Percentiles rank a stretch among this genome's conserved stretches.
Evolutionary conservation across 78 protist genomes (phyloP).

Genomic region (Anaeramoeba ignava): DNA sequence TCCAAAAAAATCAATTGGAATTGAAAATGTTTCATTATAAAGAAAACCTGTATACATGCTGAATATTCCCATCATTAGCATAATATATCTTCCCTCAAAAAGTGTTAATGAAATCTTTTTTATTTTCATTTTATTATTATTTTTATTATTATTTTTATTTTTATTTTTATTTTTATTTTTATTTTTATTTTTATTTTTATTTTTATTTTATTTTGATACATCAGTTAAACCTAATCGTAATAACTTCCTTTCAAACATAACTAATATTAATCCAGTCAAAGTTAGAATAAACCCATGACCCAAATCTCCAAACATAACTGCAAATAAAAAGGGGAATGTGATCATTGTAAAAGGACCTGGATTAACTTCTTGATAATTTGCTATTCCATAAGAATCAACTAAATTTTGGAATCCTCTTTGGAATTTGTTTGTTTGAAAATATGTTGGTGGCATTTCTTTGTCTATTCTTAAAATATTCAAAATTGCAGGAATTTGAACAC

Average conservation of each 20-base stretch:
- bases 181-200: too few species aligned
- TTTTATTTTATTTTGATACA: too few species aligned
- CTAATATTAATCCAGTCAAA: slow-evolving; percentile 34
- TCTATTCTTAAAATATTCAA: not conserved
- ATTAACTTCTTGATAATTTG: slow-evolving; percentile 83
- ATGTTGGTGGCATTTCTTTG: slow-evolving; percentile 73
- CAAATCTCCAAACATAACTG: slow-evolving; percentile 99
- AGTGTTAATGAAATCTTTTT: slow-evolving; percentile 58
- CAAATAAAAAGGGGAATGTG: slow-evolving; percentile 99
- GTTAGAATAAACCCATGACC: slow-evolving; percentile 82
- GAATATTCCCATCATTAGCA: slow-evolving; percentile 90
- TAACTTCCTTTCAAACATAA: slow-evolving; percentile 60
- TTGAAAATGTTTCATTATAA: slow-evolving; percentile 89
- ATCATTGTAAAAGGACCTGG: slow-evolving; percentile 74
- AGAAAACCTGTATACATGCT: slow-evolving; percentile 87
- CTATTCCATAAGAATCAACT: slow-evolving; percentile 88
- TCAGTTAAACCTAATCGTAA: too few species aligned
- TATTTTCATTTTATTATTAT: not conserved
- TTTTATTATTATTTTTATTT: too few species aligned
- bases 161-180: too few species aligned
- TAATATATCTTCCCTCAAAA: slow-evolving; percentile 89
- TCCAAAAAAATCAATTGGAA: slow-evolving; percentile 33
- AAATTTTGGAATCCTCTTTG: slow-evolving; percentile 71
- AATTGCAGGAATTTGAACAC: not conserved
- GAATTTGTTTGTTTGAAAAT: slow-evolving; percentile 59